phyloP scores from a whole-genome alignment of 2,329 filamentous ascomycete species.

The Botrytis hyacinthi region DNA sequence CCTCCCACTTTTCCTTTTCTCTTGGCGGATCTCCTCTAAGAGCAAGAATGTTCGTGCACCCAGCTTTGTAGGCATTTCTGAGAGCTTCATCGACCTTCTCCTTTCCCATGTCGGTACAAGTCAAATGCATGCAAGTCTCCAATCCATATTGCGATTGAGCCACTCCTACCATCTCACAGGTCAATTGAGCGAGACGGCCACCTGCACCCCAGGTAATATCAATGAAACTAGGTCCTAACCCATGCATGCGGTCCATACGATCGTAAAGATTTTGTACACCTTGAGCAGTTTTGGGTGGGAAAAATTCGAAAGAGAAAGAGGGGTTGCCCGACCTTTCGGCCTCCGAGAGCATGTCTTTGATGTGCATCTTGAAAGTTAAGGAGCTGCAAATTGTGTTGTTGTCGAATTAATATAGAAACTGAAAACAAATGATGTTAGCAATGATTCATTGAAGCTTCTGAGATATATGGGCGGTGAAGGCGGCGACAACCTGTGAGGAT shows the following conservation, averaged over 20 bases:
- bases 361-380: slow-evolving; percentile 70
- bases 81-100: slow-evolving; percentile 89
- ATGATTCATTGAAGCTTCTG: slow-evolving; percentile 4
- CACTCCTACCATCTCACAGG: slow-evolving; percentile 95
- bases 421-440: slow-evolving; percentile 19
- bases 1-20: slow-evolving; percentile 92
- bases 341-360: slow-evolving; percentile 85
- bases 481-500: background rate
- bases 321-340: slow-evolving; percentile 75
- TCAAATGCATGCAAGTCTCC: slow-evolving; percentile 98
- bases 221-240: slow-evolving; percentile 90
- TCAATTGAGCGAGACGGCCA: slow-evolving; percentile 84
- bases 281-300: slow-evolving; percentile 94
- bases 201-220: slow-evolving; percentile 99
- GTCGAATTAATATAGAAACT: slow-evolving; percentile 9
- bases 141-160: slow-evolving; percentile 93
- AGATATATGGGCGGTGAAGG: background rate
- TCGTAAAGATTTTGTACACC: slow-evolving; percentile 99
- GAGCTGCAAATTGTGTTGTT: slow-evolving; percentile 2
- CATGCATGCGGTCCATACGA: slow-evolving; percentile 98
- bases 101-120: slow-evolving; percentile 95
- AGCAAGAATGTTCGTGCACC: slow-evolving; percentile 96
- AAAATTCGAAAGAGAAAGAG: slow-evolving; percentile 99
- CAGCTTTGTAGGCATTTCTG: slow-evolving; percentile 83
- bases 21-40: slow-evolving; percentile 89